Conservation (phyloP, 495 filamentous ascomycete genomes). For the Penicillium daleae region DNA sequence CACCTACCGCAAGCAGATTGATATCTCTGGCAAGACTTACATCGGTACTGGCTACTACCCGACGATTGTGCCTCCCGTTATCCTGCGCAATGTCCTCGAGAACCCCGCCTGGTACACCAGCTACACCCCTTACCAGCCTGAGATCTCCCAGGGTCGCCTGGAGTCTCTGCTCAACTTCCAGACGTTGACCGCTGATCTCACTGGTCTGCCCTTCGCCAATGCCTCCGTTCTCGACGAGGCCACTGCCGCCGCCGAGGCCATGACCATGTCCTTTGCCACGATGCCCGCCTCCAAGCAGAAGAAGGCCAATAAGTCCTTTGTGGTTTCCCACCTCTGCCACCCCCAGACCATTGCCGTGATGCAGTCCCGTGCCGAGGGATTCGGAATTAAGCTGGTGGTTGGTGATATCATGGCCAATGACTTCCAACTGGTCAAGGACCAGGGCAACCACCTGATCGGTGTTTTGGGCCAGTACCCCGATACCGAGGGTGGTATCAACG, state of each 20-base stretch:
- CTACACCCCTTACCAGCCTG: slow-evolving; percentile 97
- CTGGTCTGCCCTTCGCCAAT: slow-evolving; percentile 87
- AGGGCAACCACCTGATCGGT: slow-evolving; percentile 85
- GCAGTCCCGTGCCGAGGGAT: slow-evolving; percentile 86
- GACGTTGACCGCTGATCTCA: slow-evolving; percentile 90
- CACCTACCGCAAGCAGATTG: slow-evolving; percentile 65
- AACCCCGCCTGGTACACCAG: slow-evolving; percentile 98
- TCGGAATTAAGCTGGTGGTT: slow-evolving; percentile 79
- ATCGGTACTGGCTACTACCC: slow-evolving; percentile 90
- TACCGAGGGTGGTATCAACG: slow-evolving; percentile 79
- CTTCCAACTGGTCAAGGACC: slow-evolving; percentile 64
- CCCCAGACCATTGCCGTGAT: slow-evolving; percentile 90
- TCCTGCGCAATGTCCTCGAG: slow-evolving; percentile 93
- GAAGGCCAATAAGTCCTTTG: slow-evolving; percentile 74
- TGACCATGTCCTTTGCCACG: slow-evolving; percentile 89
- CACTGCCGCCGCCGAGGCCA: slow-evolving; percentile 94
- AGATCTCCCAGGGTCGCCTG: slow-evolving; percentile 93
- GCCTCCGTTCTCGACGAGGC: slow-evolving; percentile 93
- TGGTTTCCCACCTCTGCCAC: slow-evolving; percentile 83
- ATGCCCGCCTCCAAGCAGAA: slow-evolving; percentile 75
- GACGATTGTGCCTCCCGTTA: slow-evolving; percentile 85
- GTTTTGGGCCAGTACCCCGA: slow-evolving; percentile 95
- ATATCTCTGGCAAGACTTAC: slow-evolving; percentile 62
- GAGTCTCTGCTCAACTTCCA: slow-evolving; percentile 98
- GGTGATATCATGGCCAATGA: slow-evolving; percentile 70